phyloP scores from a whole-genome alignment of 768 basidiomycete species.

The Pleurotus tuoliensis region DNA sequence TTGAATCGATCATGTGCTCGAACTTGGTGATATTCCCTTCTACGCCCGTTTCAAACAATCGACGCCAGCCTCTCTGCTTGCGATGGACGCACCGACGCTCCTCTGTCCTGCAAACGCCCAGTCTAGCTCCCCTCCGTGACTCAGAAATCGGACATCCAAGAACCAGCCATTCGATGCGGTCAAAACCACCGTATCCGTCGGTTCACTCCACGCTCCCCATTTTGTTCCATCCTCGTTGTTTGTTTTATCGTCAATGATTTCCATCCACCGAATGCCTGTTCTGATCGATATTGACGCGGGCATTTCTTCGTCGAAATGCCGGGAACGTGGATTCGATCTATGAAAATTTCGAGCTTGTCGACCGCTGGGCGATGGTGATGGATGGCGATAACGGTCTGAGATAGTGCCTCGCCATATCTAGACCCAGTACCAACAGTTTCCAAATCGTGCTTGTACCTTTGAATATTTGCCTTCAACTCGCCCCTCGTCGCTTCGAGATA shows the following conservation, averaged over 20 bases:
- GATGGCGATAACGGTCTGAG: no score
- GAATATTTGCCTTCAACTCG: no score
- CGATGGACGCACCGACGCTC: slow-evolving; percentile 6
- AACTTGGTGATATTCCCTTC: slow-evolving; percentile 20
- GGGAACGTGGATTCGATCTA: neutral
- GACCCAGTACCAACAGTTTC: no score
- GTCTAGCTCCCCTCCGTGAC: slow-evolving; percentile 22
- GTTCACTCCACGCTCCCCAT: slow-evolving; percentile 22
- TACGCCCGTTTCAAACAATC: neutral
- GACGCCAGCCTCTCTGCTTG: neutral
- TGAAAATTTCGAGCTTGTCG: neutral
- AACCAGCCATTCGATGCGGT: slow-evolving; percentile 28
- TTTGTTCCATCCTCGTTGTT: no score
- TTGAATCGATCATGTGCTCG: slow-evolving; percentile 28
- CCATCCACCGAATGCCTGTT: slow-evolving; percentile 29
- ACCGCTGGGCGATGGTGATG: no score
- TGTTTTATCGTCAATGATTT: no score
- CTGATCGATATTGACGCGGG: neutral
- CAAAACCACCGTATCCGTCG: slow-evolving; percentile 31
- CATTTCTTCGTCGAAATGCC: neutral
- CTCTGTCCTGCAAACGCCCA: slow-evolving; percentile 38
- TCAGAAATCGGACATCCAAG: slow-evolving; percentile 32
- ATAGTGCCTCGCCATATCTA: no score
- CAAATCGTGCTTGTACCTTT: no score
- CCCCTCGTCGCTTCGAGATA: no score